Evolutionary conservation across 2,329 filamentous ascomycete species (phyloP), one percentile per base, ranked within the genome.

Genomic region (Alternaria rosae): DNA sequence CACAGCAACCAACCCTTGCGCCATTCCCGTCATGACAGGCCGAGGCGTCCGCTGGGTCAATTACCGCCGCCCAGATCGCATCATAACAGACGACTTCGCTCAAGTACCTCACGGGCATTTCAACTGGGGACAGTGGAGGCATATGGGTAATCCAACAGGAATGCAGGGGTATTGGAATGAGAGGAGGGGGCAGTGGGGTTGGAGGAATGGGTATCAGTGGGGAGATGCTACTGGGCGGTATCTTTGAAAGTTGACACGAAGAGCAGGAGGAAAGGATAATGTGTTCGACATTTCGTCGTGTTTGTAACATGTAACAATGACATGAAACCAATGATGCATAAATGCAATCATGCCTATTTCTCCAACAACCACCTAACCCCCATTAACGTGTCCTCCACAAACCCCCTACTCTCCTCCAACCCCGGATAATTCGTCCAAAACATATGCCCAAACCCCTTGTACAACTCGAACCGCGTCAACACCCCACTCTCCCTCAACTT

Each of bases 361-460:
- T 71, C 71, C 57, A 78, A 61, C 55, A 77, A 61, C 76, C 76
- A 77, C 58, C 43, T 70, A 4, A 77, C 47, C 6, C 76, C 76
- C 43, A 41, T 58, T 43, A 77, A 42, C 25, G 71, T 73, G 62
- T 78, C 74, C 41, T 56, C 8, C 12, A 73, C 67, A 70, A 77
- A 75, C 52, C 45, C 57, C 21, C 1, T 38, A 59, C 74, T 76
- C 53, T 54, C 65, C 41, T 67, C 59, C 53, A 76, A 25, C 56
- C 73, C 68, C 0, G 75, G 75, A 61, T 70, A 77, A 50, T 77
- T 76, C 10, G 72, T 76, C 76, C 77, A 80, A 58, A 80, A 82
- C 59, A 81, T 83, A 78, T 79, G 83, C 6, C 80, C 81, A 55
- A 78, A 75, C 0, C 82, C 80, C 0, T 60, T 56, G 66, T 84